A percentile compares a stretch with the other conserved stretches of the same genome.
phyloP scores from a whole-genome alignment of 495 filamentous ascomycete species.

The Podospora sp. region DNA sequence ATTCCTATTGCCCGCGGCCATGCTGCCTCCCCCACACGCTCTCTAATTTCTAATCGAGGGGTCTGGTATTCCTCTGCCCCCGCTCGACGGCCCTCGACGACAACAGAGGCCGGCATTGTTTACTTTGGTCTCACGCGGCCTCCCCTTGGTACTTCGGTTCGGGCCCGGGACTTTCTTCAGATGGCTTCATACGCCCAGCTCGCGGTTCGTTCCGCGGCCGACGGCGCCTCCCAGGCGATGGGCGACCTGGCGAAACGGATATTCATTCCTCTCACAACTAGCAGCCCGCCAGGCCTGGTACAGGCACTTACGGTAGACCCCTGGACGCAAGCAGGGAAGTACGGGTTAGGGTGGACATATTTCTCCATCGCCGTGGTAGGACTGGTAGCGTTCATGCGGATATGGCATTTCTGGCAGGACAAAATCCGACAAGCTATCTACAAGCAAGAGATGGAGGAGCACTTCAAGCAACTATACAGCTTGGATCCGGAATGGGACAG shows the following conservation, averaged over 20 bases:
- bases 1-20: conserved; percentile 32
- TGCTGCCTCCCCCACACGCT: conserved; percentile 30
- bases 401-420: conserved; percentile 85
- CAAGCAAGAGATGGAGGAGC: conserved; percentile 68
- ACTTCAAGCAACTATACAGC: conserved; percentile 55
- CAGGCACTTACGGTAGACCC: conserved; percentile 78
- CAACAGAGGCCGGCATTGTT: not conserved
- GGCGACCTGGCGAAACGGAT: conserved; percentile 68
- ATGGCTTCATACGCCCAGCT: conserved; percentile 36
- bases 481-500: conserved; percentile 65
- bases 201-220: conserved; percentile 27
- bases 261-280: conserved; percentile 68
- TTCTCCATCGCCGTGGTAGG: conserved; percentile 74
- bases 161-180: not conserved
- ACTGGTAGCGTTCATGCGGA: conserved; percentile 63
- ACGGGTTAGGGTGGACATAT: conserved; percentile 85
- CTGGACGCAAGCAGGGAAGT: conserved; percentile 80
- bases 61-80: conserved; percentile 44
- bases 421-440: conserved; percentile 82
- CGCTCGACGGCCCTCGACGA: not conserved
- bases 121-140: not conserved
- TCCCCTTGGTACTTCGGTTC: not conserved
- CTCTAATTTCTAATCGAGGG: conserved; percentile 43
- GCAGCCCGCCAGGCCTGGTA: conserved; percentile 68
- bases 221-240: conserved; percentile 32